Evolutionary conservation across 352 stramenopile genomes (phyloP), one percentile per base, ranked within the genome.

Genomic region (Phytophthora fragariaefolia): DNA sequence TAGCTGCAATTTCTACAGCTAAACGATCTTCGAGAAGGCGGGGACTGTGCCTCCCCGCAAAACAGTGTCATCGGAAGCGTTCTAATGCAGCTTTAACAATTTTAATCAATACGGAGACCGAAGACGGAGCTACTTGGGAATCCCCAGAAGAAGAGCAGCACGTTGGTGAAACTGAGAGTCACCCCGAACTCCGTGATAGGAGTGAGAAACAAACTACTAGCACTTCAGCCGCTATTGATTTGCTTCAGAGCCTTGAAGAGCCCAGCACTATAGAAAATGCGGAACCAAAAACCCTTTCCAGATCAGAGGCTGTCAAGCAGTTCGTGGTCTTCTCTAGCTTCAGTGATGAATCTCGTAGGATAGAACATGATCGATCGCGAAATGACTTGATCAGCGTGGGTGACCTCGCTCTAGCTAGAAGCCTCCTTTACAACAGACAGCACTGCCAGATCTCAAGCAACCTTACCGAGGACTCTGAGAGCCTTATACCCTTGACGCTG

Each of bases 361-460:
- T 4, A 4, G 30, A 45, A 26, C 18, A 7, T 12, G 15, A 30
- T 18, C 18, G 9, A 34, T 43, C 30, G 2, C 58, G 63, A 30
- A 73, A 76, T 52, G 69, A 76, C 18, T 54, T 76, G 47, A 73
- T 76, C 34, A 54, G 27, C 22, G 40, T 70, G 18, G 69, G 63
- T 1, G 69, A 76, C 32, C 57, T 73, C 15, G 45, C 43, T 32
- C 45, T 73, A 13, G 63, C 58, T 23, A 43, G 68, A 1, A 58
- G 28, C 20, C 36, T 76, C 13, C 63, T 67, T 36, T 36, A 40
- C 22, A 22, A 46, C 6, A 18, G 56, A n/a, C 22, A 24, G 6
- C 51, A 49, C 27, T 20, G 23, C 20, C 57, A 53, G 38, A 3
- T 2, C 34, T 22, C 30, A 18, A 53, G 12, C 23, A 12, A 63